Evolutionary conservation across 179 eudicot species (phyloP).

Genomic region (Spinacia oleracea): DNA sequence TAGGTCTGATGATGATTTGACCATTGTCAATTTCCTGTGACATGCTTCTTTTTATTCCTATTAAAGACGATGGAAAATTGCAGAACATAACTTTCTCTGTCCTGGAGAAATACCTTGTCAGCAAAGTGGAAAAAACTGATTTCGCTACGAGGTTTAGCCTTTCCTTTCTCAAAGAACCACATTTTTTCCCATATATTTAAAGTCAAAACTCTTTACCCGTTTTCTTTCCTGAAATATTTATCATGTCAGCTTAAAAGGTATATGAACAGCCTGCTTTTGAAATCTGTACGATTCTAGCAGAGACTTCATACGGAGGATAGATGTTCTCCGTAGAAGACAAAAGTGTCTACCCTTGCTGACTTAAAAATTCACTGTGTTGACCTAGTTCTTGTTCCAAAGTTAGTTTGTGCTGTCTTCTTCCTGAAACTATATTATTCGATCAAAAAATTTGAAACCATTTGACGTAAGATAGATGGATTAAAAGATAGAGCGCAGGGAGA

Average conservation of each 20-base stretch:
- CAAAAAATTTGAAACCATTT: background rate
- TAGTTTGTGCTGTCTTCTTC: background rate
- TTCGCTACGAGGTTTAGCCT: background rate
- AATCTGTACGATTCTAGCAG: background rate
- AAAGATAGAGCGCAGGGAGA: background rate
- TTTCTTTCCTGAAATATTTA: too few relatives aligned
- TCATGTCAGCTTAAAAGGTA: background rate
- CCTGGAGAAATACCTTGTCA: background rate
- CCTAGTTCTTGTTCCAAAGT: background rate
- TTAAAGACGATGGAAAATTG: background rate
- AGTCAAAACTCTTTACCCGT: background rate
- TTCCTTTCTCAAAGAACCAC: background rate
- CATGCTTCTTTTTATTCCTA: background rate
- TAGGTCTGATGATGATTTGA: background rate
- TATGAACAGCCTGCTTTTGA: background rate
- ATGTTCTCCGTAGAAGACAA: background rate
- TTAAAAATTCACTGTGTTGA: background rate
- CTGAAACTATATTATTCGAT: background rate
- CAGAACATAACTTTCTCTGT: too few relatives aligned
- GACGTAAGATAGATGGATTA: background rate
- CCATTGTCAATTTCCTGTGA: background rate
- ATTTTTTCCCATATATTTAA: background rate
- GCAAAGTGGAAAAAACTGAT: background rate
- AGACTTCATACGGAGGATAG: background rate
- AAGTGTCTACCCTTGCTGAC: background rate